Conservation (phyloP, 192 early-diverging fungal genomes). For the Coemansia asiatica region DNA sequence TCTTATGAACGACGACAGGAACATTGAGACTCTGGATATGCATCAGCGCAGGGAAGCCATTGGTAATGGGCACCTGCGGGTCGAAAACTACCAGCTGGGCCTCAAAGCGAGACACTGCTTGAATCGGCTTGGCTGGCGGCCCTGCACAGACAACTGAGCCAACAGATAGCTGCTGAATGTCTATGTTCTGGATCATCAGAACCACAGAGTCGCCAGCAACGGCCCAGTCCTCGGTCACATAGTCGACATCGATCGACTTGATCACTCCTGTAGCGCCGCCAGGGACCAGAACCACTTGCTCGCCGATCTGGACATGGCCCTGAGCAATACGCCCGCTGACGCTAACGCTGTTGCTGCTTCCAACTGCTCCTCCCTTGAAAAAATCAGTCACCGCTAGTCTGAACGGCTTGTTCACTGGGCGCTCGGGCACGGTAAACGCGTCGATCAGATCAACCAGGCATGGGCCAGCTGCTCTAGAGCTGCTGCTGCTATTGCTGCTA, state of each 20-base stretch:
- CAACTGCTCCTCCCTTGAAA: constrained; percentile 77
- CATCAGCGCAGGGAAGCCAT: constrained; percentile 84
- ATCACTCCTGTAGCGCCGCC: constrained; percentile 73
- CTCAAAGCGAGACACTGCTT: constrained; percentile 71
- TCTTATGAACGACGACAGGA: constrained; percentile 70
- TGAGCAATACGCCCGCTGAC: constrained; percentile 84
- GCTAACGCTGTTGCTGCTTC: constrained; percentile 70
- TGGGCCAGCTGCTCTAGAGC: constrained; percentile 55
- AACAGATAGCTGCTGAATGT: constrained; percentile 56
- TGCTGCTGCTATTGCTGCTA: background rate
- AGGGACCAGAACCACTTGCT: constrained; percentile 78
- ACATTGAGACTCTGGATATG: constrained; percentile 84
- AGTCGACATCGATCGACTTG: constrained; percentile 75
- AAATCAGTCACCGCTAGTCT: constrained; percentile 84
- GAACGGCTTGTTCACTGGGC: constrained; percentile 79
- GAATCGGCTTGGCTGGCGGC: constrained; percentile 62
- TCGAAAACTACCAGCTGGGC: constrained; percentile 96
- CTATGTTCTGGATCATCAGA: constrained; percentile 63
- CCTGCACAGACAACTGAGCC: constrained; percentile 81
- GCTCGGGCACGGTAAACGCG: constrained; percentile 69
- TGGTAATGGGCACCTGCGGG: constrained; percentile 85
- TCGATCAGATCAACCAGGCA: constrained; percentile 79
- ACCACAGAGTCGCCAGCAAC: constrained; percentile 91
- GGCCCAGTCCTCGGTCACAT: constrained; percentile 78
- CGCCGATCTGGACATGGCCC: constrained; percentile 87